Evolutionary conservation across 768 basidiomycete species (phyloP).

Genomic region (Leccinum incarnatum): DNA sequence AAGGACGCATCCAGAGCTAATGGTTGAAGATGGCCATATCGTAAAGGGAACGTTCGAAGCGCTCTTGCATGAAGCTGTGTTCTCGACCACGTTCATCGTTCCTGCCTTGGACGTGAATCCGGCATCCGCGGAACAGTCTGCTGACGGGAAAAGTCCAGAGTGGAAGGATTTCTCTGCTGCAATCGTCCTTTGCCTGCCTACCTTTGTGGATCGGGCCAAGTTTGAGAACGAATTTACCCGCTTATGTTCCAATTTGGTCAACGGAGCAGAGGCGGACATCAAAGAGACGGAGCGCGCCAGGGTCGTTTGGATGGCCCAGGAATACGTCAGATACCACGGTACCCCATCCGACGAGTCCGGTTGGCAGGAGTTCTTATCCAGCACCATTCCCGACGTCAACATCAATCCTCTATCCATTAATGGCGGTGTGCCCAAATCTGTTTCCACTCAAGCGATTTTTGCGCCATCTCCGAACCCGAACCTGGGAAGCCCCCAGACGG

Average conservation of each 20-base stretch:
- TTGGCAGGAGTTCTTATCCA: slow-evolving; percentile 60
- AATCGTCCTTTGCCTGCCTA: slow-evolving; percentile 59
- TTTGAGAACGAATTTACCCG: slow-evolving; percentile 73
- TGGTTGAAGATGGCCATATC: slow-evolving; percentile 41
- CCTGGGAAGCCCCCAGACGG: slow-evolving; percentile 22
- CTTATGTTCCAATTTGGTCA: slow-evolving; percentile 62
- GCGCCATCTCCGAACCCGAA: slow-evolving; percentile 46
- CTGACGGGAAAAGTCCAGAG: slow-evolving; percentile 26
- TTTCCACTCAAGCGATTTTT: slow-evolving; percentile 54
- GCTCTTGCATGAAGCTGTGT: slow-evolving; percentile 76
- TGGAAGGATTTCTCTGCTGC: slow-evolving; percentile 68
- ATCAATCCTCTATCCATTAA: slow-evolving; percentile 21
- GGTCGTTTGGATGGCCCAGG: slow-evolving; percentile 62
- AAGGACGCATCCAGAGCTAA: slow-evolving; percentile 67
- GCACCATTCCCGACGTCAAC: slow-evolving; percentile 45
- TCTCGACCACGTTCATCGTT: slow-evolving; percentile 63
- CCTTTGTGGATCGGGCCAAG: slow-evolving; percentile 47
- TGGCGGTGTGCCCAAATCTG: slow-evolving; percentile 40
- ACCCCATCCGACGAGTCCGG: slow-evolving; percentile 45
- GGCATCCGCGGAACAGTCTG: slow-evolving; percentile 17
- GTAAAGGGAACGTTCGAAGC: slow-evolving; percentile 75
- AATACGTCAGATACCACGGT: slow-evolving; percentile 63
- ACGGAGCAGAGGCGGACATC: slow-evolving; percentile 45
- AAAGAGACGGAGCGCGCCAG: slow-evolving; percentile 41
- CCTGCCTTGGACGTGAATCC: slow-evolving; percentile 12